Evolutionary conservation across 1,284 basidiomycete genomes (phyloP), one percentile per base, ranked within the genome.

Genomic region (Rhodotorula sp.): DNA sequence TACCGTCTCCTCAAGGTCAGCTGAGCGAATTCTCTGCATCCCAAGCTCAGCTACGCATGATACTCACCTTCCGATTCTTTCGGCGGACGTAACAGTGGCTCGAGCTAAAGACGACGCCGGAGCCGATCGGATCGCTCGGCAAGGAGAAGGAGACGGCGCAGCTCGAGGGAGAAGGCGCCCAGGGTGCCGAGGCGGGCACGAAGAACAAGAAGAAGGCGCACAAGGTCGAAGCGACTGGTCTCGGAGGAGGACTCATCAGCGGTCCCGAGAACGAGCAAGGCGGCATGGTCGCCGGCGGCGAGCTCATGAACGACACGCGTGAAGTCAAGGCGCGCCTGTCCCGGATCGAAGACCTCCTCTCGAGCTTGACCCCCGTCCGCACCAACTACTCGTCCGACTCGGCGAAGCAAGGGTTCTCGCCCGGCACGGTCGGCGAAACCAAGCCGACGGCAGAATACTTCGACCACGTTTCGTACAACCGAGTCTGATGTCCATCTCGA

Each of bases 1-100:
- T 90, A 89, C 79, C 45, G 43, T 7, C 59, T 68, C 45, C 59
- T 71, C 66, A 71, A 71, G 68, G 60, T n/a, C 31, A 49, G 16
- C 48, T 14, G n/a, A 16, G 3, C 54, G n/a, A 1, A 4, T 2
- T 55, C n/a, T 18, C 8, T 54, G 5, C 26, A 4, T 14, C 54
- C 14, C 2, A 6, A 2, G 23, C 0, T 28, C 6, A 16, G 3
- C n/a, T n/a, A 55, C 2, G 10, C 4, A 10, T 43, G 38, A 1
- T 12, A 3, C 26, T 28, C n/a, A 16, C 54, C n/a, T 21, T 7
- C 54, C 15, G 54, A 3, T 26, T 12, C 28, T 16, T 26, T 28
- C 6, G 4, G 10, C 38, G 38, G 38, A 14, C 14, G 8, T 21
- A 26, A 26, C 54, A 55, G 54, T 55, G 28, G 16, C 54, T 55